Base-by-base conservation (phyloP, 2,329 filamentous ascomycete species). In the Colletotrichum viniferum region DNA sequence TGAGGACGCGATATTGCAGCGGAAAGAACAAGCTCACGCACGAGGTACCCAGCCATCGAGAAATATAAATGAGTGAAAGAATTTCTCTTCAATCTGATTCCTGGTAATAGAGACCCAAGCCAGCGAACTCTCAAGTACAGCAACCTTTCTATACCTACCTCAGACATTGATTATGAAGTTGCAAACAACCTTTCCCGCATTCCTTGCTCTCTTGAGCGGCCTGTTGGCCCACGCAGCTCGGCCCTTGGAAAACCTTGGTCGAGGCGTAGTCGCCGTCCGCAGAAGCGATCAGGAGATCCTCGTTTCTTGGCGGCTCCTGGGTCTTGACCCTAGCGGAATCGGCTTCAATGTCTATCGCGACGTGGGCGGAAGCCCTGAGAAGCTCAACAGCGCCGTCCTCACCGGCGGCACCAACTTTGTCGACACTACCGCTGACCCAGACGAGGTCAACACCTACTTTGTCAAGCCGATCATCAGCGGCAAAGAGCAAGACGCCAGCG, bases 321-420 rank as follows among this genome's bases (percentile, higher is more conserved):
- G 78, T 2, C 78, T 79, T n/a, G 78, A 79, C 28, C 72, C 78
- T 1, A 28, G 75, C 12, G 70, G 72, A 16, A 78, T 79, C n/a
- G 73, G 69, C 13, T 79, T 79, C 70, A 79, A 79, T 24, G 38
- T 79, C 56, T 79, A 79, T 30, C 78, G 78, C 16, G 34, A 64
- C 14, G 55, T 56, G 0, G 36, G n/a, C 5, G 56, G 58, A 12
- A 65, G 48, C 5, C 58, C 78, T 1, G 55, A 56, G 16, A 74
- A 67, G 21, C 72, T 79, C 8, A 79, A 79, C 24, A 30, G 28
- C n/a, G 55, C 71, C 10, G 69, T 69, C 3, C 69, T 79, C 24
- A 76, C 76, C 3, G 71, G 67, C 28, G 77, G 78, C 6, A 79
- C 78, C 34, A 79, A 79, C 36, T 79, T 77, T 28, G 18, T 79